Conservation (phyloP, 345 rosid species). For the Reutealis trisperma region DNA sequence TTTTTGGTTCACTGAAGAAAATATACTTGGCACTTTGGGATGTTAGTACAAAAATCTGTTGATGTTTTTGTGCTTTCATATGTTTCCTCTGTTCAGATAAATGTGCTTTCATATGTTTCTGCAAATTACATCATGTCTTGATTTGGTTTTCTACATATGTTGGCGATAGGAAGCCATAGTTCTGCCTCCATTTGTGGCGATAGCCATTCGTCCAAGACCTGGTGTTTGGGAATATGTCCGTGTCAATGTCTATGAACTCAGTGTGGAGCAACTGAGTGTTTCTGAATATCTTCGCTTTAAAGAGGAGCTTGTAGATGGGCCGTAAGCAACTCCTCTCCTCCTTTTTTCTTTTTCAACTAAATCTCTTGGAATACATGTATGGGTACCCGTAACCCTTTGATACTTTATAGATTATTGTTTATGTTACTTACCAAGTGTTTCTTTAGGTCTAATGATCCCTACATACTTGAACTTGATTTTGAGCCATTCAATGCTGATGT, state of each 20-base stretch:
- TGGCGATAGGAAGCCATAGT: conserved; percentile 82
- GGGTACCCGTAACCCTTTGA: neutral
- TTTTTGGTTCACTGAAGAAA: neutral
- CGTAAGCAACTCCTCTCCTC: conserved; percentile 42
- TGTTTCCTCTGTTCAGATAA: no score
- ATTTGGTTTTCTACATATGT: neutral
- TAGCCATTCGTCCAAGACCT: conserved; percentile 94
- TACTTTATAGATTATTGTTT: neutral
- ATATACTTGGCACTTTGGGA: neutral
- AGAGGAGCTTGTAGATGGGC: conserved; percentile 84
- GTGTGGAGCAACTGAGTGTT: conserved; percentile 77
- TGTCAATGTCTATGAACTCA: conserved; percentile 77
- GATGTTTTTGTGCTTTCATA: neutral
- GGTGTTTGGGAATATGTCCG: conserved; percentile 99
- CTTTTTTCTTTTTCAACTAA: neutral
- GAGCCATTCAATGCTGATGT: conserved; percentile 89
- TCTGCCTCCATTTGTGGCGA: conserved; percentile 87
- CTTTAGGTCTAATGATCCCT: conserved; percentile 43
- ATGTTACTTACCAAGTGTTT: neutral
- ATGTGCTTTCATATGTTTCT: neutral
- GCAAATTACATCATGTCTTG: neutral
- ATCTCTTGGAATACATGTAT: neutral
- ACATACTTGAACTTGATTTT: conserved; percentile 91
- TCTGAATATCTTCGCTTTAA: conserved; percentile 88
- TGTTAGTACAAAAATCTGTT: neutral